Evolutionary conservation across 495 filamentous ascomycete species (phyloP), one percentile per base, ranked within the genome.

Genomic region (Podospora bellae-mahoneyi): DNA sequence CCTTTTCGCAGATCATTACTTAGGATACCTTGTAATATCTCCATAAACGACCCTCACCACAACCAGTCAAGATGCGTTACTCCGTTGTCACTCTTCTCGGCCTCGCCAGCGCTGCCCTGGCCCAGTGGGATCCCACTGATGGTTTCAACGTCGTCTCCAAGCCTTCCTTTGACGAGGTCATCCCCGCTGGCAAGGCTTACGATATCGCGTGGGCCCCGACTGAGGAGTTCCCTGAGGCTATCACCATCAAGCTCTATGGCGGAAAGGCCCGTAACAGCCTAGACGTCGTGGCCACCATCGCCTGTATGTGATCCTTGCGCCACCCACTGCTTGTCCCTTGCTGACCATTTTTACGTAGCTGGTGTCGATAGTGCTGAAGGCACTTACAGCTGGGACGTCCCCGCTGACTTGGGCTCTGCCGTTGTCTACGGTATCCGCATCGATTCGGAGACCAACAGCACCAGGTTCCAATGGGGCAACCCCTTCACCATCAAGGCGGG

Each of bases 391-490:
- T 84, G 82, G 82, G 58, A 62, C 3, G 80, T 84, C n/a, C 67
- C 65, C 71, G 70, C 75, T 54, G 64, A 68, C 26, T 77, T 82
- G 23, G 81, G 80, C 69, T 63, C 63, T 27, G 69, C 77, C 2
- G 73, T 71, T 60, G 76, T 74, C 68, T 84, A 84, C 69, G 82
- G 82, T 65, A 72, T 84, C 74, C 76, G 75, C 75, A 76, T 84
- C 73, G 69, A 68, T 59, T 72, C 72, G 55, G 77, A 78, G 27
- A 67, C 70, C 68, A 67, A 82, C 70, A 27, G 62, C 13, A 60
- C 23, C n/a, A 73, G 77, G 70, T 84, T 80, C 79, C 82, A 84
- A 77, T 84, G 80, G 79, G 77, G 77, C 20, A 81, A 81, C 79
- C 82, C 82, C 57, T 84, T 84, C 78, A 53, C 73, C 69, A 82